Evolutionary conservation across 2,329 filamentous ascomycete species (phyloP), one percentile per base, ranked within the genome.

Genomic region (Westerdykella aurantiaca): DNA sequence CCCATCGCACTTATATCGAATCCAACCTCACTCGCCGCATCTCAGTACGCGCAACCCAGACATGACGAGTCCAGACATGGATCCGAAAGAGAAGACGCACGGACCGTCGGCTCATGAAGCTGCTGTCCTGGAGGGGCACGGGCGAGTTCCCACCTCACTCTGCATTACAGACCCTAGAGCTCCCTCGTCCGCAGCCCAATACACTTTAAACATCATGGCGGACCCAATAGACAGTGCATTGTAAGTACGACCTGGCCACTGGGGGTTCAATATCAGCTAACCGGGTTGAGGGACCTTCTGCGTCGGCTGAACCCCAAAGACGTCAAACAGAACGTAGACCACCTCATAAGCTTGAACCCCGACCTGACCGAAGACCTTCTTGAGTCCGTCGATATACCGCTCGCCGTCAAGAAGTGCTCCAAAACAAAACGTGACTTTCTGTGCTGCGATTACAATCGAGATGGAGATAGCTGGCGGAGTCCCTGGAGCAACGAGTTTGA

Each of bases 401-500:
- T 98, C 45, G 83, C 86, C 47, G 80, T 94, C 51, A 83, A 85
- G 58, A 85, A 87, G 54, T 97, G 93, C 77, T 81, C 82, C 57
- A 86, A 90, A 71, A 86, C 88, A 25, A 88, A 89, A 58, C 86
- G 91, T 56, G 93, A 97, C 72, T 98, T 95, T 75, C 82, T 98
- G 41, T 86, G 96, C 62, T 98, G 93, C 77, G 93, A 98, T 79
- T 98, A 98, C 79, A 98, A 98, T 78, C 90, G 93, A 53, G 93
- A 98, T 71, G 93, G 93, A 50, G 91, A 96, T 73, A 94, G 86
- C 72, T 95, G 95, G 79, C 86, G 93, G 50, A 95, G 88, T 53
- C 93, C 93, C n/a, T 98, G 93, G 93, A 93, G 85, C 72, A 97
- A 97, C 72, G 86, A 95, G 71, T 98, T 98, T 69, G 89, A 97